Evolutionary conservation across 176 grass and related monocot species (phyloP).

Genomic region (Alloteropsis semialata): DNA sequence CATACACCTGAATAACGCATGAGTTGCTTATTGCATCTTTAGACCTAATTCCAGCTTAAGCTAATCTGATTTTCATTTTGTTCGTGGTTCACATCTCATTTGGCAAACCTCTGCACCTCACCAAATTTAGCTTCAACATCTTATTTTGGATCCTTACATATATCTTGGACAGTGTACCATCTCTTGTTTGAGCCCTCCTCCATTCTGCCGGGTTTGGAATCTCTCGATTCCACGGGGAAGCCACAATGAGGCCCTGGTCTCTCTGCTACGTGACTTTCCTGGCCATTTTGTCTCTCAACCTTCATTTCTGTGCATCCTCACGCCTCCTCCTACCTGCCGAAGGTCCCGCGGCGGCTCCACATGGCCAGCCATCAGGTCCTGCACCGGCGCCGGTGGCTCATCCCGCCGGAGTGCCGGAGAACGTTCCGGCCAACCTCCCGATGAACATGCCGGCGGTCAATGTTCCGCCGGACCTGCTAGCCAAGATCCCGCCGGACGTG

Average conservation of each 20-base stretch:
- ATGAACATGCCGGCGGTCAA: background rate
- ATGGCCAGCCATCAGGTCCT: background rate
- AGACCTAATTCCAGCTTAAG: background rate
- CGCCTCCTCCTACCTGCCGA: slow-evolving; percentile 4
- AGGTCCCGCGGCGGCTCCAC: background rate
- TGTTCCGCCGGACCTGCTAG: background rate
- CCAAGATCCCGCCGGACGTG: background rate
- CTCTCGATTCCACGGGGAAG: slow-evolving; percentile 26
- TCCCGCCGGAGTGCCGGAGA: background rate
- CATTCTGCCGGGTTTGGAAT: background rate
- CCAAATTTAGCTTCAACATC: slow-evolving; percentile 22
- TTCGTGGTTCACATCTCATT: too few species aligned
- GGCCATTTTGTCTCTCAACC: slow-evolving; percentile 17
- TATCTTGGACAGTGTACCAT: background rate
- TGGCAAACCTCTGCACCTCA: background rate
- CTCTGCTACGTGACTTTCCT: slow-evolving; percentile 37
- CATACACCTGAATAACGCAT: background rate
- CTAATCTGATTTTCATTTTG: background rate
- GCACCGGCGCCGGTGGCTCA: background rate
- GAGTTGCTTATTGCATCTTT: background rate
- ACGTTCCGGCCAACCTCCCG: background rate
- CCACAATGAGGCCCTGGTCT: slow-evolving; percentile 24
- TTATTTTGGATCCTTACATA: background rate
- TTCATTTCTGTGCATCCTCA: background rate
- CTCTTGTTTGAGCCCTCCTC: slow-evolving; percentile 7